Conservation (phyloP, 495 filamentous ascomycete species). For the Aspergillus leporis region DNA sequence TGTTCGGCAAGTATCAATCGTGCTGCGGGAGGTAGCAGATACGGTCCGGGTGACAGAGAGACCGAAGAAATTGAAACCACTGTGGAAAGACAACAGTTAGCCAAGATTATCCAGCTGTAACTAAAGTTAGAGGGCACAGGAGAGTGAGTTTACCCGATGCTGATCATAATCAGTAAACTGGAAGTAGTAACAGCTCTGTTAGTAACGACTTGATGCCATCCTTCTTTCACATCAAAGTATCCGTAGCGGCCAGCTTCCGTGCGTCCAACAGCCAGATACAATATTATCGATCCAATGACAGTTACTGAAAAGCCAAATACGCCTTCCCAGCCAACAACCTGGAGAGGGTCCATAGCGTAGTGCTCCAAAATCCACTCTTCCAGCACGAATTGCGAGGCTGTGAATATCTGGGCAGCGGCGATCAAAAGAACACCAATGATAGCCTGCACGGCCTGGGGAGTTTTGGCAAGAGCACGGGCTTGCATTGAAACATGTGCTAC, state of each 20-base stretch:
- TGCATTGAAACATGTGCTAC: conserved; percentile 26
- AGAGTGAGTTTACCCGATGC: conserved; percentile 72
- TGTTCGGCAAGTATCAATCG: conserved; percentile 95
- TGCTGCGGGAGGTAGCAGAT: conserved; percentile 87
- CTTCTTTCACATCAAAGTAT: conserved; percentile 87
- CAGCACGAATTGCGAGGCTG: conserved; percentile 90
- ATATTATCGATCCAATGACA: conserved; percentile 70
- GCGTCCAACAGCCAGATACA: conserved; percentile 74
- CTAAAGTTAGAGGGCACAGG: background rate
- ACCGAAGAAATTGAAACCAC: conserved; percentile 98
- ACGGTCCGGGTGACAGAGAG: conserved; percentile 86
- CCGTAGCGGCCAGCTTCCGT: conserved; percentile 74
- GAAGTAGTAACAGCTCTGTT: conserved; percentile 70
- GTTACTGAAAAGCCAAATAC: conserved; percentile 89
- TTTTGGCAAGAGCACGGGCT: conserved; percentile 33
- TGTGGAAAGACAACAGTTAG: conserved; percentile 30
- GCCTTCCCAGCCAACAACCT: conserved; percentile 95
- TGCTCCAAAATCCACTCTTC: conserved; percentile 94
- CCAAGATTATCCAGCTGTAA: background rate
- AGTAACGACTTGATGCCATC: conserved; percentile 71
- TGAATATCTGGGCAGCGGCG: conserved; percentile 93
- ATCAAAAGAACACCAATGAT: conserved; percentile 85
- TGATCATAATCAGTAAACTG: conserved; percentile 90
- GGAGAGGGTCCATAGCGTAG: conserved; percentile 83
- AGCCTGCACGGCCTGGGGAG: conserved; percentile 65